Base-by-base conservation (phyloP, 2,329 filamentous ascomycete species). In the Ophiocordyceps australis region DNA sequence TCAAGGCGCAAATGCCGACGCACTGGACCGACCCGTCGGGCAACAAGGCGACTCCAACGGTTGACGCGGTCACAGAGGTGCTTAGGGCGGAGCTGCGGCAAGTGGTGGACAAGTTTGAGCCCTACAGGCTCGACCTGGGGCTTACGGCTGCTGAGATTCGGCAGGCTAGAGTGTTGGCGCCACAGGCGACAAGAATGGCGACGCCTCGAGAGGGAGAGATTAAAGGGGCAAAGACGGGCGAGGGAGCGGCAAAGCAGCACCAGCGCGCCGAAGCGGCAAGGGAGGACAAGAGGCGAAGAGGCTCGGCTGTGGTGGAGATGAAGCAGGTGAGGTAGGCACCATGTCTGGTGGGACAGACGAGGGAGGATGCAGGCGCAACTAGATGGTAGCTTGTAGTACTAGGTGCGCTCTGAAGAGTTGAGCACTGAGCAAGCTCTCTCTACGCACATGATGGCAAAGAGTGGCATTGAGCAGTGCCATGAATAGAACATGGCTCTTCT, bases 21-120 rank as follows among this genome's bases (percentile, higher is more conserved):
- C 80, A 89, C 47, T 91, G 81, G 81, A 85, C 79, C 2, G 83
- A 93, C 45, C 54, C 77, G 3, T 57, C 65, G 12, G 65, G 67
- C 14, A 45, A 43, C 19, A 60, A 55, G 28, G 55, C 66, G 22
- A 58, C 58, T 16, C 55, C 60, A 0, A 79, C 86, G 38, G 72
- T 91, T n/a, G 70, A 85, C 13, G 58, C 67, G 21, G 59, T 93
- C 9, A 36, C 81, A 23, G 52, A 60, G 11, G 65, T 68, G 11
- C 44, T 94, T 37, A 75, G 67, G 42, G 55, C 54, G 4, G 72
- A 72, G 1, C 54, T 94, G 23, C 54, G 56, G 22, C 63, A 70
- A 29, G 56, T 94, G 5, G 39, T 94, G 19, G 45, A 53, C 9
- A 69, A 64, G 14, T 94, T 93, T 50, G 77, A 74, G 30, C 66